Percentiles rank a stretch among this genome's conserved stretches.
Conservation (phyloP, 2,329 filamentous ascomycete species). For the Venturia effusa region DNA sequence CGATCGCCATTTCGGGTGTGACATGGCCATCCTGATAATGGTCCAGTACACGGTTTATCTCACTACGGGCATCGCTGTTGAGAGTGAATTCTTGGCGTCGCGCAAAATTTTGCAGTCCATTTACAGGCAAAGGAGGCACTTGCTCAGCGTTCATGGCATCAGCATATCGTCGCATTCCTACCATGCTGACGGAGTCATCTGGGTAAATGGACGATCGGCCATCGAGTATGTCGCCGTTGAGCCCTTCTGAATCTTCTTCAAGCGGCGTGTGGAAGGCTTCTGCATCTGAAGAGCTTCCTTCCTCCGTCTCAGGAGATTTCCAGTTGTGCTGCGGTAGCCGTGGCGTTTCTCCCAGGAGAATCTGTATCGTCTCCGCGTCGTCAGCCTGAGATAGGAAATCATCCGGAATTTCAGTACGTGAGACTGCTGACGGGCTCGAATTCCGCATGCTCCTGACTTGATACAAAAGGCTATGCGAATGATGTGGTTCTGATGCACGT, state of each 20-base stretch:
- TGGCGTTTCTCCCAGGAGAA: constrained; percentile 41
- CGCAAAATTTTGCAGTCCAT: constrained; percentile 5
- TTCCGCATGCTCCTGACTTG: constrained; percentile 40
- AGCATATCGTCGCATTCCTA: constrained; percentile 16
- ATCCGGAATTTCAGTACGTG: constrained; percentile 18
- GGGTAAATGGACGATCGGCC: constrained; percentile 24
- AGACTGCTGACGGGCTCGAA: constrained; percentile 27
- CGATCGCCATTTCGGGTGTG: constrained; percentile 28
- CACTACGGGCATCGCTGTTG: constrained; percentile 33
- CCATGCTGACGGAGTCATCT: constrained; percentile 28
- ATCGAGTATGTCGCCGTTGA: constrained; percentile 14
- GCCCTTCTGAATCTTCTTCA: not conserved
- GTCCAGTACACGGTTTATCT: constrained; percentile 29
- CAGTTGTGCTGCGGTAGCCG: constrained; percentile 26
- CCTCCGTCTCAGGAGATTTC: constrained; percentile 9
- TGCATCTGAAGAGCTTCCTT: constrained; percentile 12
- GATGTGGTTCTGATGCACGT: not conserved
- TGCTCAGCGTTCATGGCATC: constrained; percentile 20
- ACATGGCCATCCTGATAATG: constrained; percentile 24
- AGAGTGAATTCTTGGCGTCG: constrained; percentile 19
- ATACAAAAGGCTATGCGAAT: constrained; percentile 24
- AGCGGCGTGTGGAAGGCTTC: constrained; percentile 11
- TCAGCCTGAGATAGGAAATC: constrained; percentile 33
- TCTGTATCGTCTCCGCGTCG: constrained; percentile 44
- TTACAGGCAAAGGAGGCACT: constrained; percentile 12